Conservation (phyloP, 1,284 basidiomycete species). For the Apiotrichum veenhuisii region DNA sequence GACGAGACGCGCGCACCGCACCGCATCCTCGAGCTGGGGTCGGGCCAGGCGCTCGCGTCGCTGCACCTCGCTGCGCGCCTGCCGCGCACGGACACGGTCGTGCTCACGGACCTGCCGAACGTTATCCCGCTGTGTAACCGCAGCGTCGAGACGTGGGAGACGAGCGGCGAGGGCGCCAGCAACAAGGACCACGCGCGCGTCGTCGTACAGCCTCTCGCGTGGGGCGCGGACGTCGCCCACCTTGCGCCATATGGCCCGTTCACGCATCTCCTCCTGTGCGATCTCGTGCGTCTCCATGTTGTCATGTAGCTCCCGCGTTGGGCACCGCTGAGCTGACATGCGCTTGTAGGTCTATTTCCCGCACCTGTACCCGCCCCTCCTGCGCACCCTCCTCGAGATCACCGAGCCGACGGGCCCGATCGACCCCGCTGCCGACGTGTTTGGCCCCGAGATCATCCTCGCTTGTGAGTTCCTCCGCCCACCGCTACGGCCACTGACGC, state of each 20-base stretch:
- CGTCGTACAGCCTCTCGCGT: constrained; percentile 30
- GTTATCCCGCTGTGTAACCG: constrained; percentile 41
- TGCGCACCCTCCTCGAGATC: constrained; percentile 39
- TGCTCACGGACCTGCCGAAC: constrained; percentile 43
- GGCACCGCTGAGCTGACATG: no score
- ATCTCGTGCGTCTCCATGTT: constrained; percentile 34
- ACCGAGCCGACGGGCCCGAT: constrained; percentile 24
- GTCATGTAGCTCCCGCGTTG: no score
- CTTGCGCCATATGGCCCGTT: constrained; percentile 22
- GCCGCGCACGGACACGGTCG: constrained; percentile 22
- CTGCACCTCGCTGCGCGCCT: constrained; percentile 39
- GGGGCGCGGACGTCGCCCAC: constrained; percentile 30
- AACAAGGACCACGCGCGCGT: constrained; percentile 19
- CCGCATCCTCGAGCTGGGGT: constrained; percentile 42
- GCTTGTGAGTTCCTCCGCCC: constrained; percentile 36
- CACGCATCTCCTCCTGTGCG: constrained; percentile 45
- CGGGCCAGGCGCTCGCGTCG: constrained; percentile 43
- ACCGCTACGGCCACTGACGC: background rate
- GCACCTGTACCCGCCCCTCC: constrained; percentile 41
- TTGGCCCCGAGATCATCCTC: constrained; percentile 44
- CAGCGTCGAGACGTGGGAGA: constrained; percentile 24
- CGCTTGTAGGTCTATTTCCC: constrained; percentile 50
- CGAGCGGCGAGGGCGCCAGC: constrained; percentile 1
- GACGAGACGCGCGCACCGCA: constrained; percentile 4
- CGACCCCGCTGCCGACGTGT: constrained; percentile 8